Evolutionary conservation across 2,329 filamentous ascomycete species (phyloP).

Genomic region (Lachnellula hyalina): DNA sequence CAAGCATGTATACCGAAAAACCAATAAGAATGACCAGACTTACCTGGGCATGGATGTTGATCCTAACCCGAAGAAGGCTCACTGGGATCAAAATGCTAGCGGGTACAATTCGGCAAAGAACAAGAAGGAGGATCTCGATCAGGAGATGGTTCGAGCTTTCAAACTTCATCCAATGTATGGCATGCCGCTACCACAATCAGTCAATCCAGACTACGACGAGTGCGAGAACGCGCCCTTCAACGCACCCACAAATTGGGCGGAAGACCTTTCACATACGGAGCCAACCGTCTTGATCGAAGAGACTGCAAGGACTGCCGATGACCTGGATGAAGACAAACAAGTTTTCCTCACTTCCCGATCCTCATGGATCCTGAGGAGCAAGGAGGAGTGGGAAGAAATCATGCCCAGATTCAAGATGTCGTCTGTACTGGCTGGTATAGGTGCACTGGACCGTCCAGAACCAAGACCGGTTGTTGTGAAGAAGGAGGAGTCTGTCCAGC

Average conservation of each 20-base stretch:
- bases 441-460: constrained; percentile 4
- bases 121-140: constrained; percentile 26
- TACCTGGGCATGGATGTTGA: constrained; percentile 24
- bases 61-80: constrained; percentile 25
- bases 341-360: constrained; percentile 10
- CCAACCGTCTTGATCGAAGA: constrained; percentile 13
- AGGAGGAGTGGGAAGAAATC: constrained; percentile 6
- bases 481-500: background rate
- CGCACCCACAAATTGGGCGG: constrained; percentile 10
- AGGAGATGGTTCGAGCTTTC: constrained; percentile 16
- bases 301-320: background rate
- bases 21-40: constrained; percentile 19
- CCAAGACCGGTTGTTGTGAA: background rate
- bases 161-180: constrained; percentile 20
- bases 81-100: constrained; percentile 25
- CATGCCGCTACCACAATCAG: constrained; percentile 13
- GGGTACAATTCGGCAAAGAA: constrained; percentile 26
- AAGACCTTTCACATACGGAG: constrained; percentile 7
- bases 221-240: constrained; percentile 8
- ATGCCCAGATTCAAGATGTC: constrained; percentile 8
- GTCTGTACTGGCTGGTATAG: constrained; percentile 5
- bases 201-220: constrained; percentile 11
- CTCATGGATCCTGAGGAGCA: constrained; percentile 6
- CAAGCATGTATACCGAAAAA: constrained; percentile 20
- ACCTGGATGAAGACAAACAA: constrained; percentile 12